Evolutionary conservation across 208 protist species (phyloP), one percentile per base, ranked within the genome.

Genomic region (Wallacemonas rigidus): DNA sequence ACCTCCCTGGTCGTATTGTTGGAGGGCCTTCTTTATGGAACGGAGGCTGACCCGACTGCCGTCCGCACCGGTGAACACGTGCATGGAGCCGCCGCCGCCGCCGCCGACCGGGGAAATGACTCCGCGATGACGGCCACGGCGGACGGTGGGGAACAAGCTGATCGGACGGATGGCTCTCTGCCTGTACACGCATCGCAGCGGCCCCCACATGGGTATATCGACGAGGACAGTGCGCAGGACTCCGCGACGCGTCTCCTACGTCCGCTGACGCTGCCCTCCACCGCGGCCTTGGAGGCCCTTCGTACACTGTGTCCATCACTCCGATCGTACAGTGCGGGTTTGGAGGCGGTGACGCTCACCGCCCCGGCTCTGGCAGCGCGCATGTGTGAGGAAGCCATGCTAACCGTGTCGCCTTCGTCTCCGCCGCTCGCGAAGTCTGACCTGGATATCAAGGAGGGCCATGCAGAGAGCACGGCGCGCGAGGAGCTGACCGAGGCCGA

Each of bases 21-120:
- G 44, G 78, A 82, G 55, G 78, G 78, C 7, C 14, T 82, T 3
- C 77, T 82, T 64, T 82, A 76, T 70, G 61, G 70, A 15, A 62
- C 60, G 64, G 47, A 63, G 68, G 54, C 55, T 3, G 68, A 63
- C 38, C 68, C 68, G 15, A 63, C 41, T 8, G 69, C 54, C 15
- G 56, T 62, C 45, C 45, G 26, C 26, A 26, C 26, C 26, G 26
- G 26, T 26, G 26, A 26, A 26, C 26, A 26, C 26, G 26, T 26
- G 26, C 26, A 26, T 26, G 26, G 26, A 26, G 26, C 26, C 26
- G 26, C 26, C 26, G 26, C 26, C 26, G 26, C 26, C 26, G 26
- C 26, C 26, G 26, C 26, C 26, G 26, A 26, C 26, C 26, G 26
- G 26, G 26, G 26, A 26, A 26, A 26, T 26, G 26, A 26, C 26